Base-by-base conservation (phyloP, 2,329 filamentous ascomycete genomes). In the Bertia moriformis region DNA sequence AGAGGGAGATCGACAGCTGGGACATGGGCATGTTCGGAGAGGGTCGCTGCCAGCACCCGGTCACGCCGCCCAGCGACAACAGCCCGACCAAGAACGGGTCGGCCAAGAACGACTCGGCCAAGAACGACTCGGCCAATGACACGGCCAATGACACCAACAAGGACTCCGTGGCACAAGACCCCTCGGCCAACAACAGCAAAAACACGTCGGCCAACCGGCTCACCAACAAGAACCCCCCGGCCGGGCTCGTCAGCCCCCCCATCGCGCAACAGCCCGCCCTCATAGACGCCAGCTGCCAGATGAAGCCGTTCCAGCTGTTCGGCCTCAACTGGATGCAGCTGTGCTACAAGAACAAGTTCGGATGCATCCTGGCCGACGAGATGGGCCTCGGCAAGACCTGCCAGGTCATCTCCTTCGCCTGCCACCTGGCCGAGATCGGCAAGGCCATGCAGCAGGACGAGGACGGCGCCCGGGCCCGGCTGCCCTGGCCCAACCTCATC, bases 321-420 rank as follows among this genome's bases (percentile, higher is more conserved):
- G 91, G 91, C 3, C 70, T 98, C 39, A 96, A 96, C 53, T 98
- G 91, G 91, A 71, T 98, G 51, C 77, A 79, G 40, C 61, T 96
- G 36, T 69, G 98, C 13, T 93, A 86, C 61, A 69, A 78, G 39
- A 78, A 83, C 42, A 69, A 78, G 19, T 71, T 93, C 39, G 89
- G 85, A 36, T 89, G 87, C 45, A 96, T 98, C 41, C 66, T 98
- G 14, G 91, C 91, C 2, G 91, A 98, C 54, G 91, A 98, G 54
- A 98, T 98, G 91, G 91, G 84, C 39, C 65, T 89, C 30, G 91
- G 91, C 36, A 98, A 98, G 66, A 98, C 91, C 0, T 95, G 87
- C 49, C 89, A 98, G 52, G 86, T 96, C 44, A 94, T 98, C 48
- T 78, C 86, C 0, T 86, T 98, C 50, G 69, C 98, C 36, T 83